These are phyloP conservation scores for Cryphonectria japonica DNA, from an alignment of 2,329 filamentous ascomycete genomes.

Conservation along the genomic window DNA sequence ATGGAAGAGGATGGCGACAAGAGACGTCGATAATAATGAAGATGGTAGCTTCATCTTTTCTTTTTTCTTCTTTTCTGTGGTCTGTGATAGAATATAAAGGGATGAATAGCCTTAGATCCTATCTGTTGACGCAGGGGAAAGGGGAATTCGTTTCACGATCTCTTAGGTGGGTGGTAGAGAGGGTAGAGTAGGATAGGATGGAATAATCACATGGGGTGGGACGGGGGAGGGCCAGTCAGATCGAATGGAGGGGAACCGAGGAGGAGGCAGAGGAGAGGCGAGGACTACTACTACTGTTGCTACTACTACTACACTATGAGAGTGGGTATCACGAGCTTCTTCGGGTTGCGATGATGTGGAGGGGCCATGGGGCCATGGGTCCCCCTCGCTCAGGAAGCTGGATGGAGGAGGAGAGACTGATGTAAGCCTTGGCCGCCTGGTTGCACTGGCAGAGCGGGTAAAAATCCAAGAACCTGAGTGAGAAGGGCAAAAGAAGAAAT, in stretches of 20 bases:
- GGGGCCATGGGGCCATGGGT: background rate
- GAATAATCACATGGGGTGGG: background rate
- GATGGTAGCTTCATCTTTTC: conserved; percentile 20
- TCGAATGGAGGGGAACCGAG: background rate
- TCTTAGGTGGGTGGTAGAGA: background rate
- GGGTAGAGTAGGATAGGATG: background rate
- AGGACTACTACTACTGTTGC: background rate
- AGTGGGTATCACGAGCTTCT: background rate
- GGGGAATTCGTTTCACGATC: conserved; percentile 6
- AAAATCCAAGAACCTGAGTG: background rate
- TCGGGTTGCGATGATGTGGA: conserved; percentile 10
- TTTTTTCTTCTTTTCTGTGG: background rate
- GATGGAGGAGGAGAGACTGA: background rate
- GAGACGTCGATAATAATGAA: conserved; percentile 10
- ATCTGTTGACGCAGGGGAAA: background rate
- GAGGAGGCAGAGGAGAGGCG: background rate
- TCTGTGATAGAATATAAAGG: background rate
- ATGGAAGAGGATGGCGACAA: background rate
- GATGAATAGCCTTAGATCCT: background rate
- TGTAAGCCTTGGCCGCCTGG: background rate
- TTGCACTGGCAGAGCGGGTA: background rate
- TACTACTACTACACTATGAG: background rate
- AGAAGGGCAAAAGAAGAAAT: background rate
- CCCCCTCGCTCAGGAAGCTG: background rate
- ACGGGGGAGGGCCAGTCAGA: background rate